These are phyloP conservation scores for Colletotrichum lini DNA, from an alignment of 2,329 filamentous ascomycete genomes.

Conservation along the genomic window DNA sequence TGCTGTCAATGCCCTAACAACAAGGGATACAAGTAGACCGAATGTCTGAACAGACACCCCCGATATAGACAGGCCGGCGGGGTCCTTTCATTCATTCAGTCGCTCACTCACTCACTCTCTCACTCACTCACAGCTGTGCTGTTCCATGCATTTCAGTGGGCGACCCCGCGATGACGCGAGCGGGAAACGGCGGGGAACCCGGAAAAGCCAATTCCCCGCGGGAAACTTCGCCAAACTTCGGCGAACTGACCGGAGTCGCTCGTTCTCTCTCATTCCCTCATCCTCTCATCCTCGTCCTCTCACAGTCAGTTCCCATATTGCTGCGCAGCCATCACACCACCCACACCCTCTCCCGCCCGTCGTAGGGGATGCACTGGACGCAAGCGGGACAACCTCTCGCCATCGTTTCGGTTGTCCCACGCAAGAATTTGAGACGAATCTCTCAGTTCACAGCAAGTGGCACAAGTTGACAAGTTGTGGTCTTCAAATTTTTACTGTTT, in stretches of 20 bases:
- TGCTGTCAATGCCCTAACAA: constrained; percentile 11
- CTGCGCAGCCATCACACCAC: not conserved
- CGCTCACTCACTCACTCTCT: too few relatives aligned
- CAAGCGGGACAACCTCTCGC: too few relatives aligned
- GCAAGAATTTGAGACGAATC: not conserved
- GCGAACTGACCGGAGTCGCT: constrained; percentile 28
- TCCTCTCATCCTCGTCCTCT: too few relatives aligned
- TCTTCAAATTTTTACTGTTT: not conserved
- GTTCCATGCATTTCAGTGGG: not conserved
- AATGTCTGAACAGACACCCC: too few relatives aligned
- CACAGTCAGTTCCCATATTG: not conserved
- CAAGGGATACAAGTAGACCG: not conserved
- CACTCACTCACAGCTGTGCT: too few relatives aligned
- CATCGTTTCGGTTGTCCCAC: not conserved
- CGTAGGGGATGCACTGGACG: too few relatives aligned
- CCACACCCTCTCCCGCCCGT: not conserved
- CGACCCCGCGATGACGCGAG: constrained; percentile 26
- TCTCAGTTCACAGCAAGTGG: not conserved
- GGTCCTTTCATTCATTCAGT: too few relatives aligned
- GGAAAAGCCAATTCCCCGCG: constrained; percentile 8
- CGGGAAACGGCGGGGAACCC: constrained; percentile 21
- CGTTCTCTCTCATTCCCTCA: not conserved
- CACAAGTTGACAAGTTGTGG: too few relatives aligned
- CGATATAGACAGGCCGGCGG: too few relatives aligned
- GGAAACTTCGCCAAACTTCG: constrained; percentile 31